These are phyloP conservation scores for Jamesozyma gamospora DNA, from an alignment of 805 yeast genomes.

Conservation along the genomic window DNA sequence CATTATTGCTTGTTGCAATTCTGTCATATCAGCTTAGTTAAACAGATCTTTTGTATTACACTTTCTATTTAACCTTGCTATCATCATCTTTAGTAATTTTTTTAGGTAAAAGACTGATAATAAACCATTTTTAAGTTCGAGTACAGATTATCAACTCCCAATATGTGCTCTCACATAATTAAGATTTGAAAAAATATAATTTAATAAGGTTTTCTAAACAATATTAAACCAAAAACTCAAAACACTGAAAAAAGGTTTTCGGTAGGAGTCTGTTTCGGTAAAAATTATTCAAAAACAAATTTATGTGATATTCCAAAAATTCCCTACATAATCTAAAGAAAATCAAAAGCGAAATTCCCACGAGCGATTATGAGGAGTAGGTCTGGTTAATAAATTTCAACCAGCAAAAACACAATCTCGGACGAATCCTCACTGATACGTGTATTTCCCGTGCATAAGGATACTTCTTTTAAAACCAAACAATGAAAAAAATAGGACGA, in stretches of 20 bases:
- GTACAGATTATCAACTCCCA: not conserved
- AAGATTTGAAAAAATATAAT: not conserved
- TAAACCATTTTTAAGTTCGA: too few species aligned
- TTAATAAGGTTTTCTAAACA: not conserved
- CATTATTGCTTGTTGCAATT: too few species aligned
- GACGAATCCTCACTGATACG: slow-evolving; percentile 99
- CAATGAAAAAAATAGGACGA: not conserved
- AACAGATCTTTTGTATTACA: too few species aligned
- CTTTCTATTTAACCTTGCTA: too few species aligned
- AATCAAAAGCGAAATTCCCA: slow-evolving; percentile 37
- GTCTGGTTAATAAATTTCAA: slow-evolving; percentile 93
- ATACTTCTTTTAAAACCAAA: slow-evolving; percentile 34
- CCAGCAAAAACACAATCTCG: slow-evolving; percentile 99
- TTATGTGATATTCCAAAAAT: slow-evolving; percentile 53
- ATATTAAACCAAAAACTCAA: too few species aligned
- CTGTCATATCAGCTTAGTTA: too few species aligned
- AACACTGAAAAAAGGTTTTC: too few species aligned
- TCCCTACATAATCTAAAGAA: slow-evolving; percentile 42
- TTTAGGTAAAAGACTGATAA: too few species aligned
- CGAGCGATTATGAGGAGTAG: slow-evolving; percentile 44
- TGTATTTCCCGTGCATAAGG: slow-evolving; percentile 99
- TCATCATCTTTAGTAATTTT: too few species aligned
- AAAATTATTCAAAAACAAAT: not conserved
- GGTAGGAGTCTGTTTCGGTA: too few species aligned
- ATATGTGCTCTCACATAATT: slow-evolving; percentile 1